phyloP scores from a whole-genome alignment of 306 rosid species.

The Medicago arabica region DNA sequence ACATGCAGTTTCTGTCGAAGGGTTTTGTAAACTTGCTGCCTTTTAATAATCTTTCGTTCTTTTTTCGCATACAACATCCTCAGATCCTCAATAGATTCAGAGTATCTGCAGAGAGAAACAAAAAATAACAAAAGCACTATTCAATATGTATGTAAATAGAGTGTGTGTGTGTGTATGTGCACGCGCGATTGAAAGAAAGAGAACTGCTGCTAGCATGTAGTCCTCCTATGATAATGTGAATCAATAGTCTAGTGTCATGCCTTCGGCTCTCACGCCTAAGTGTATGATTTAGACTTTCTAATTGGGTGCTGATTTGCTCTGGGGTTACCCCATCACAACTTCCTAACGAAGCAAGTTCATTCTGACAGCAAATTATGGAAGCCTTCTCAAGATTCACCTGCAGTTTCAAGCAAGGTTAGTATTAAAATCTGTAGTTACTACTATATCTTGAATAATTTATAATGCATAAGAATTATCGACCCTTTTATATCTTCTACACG shows the following conservation, averaged over 20 bases:
- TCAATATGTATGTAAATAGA: not conserved
- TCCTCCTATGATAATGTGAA: slow-evolving; percentile 17
- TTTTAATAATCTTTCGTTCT: slow-evolving; percentile 64
- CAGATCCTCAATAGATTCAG: slow-evolving; percentile 85
- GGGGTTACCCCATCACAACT: slow-evolving; percentile 73
- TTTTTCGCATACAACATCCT: slow-evolving; percentile 69
- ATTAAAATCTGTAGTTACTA: slow-evolving; percentile 33
- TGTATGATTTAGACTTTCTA: slow-evolving; percentile 63
- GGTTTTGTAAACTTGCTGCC: slow-evolving; percentile 64
- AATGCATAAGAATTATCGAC: not conserved
- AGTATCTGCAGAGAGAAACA: slow-evolving; percentile 52
- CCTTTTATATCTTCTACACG: not conserved
- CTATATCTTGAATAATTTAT: not conserved
- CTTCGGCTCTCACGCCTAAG: slow-evolving; percentile 72
- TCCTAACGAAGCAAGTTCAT: slow-evolving; percentile 67
- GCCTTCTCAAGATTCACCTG: slow-evolving; percentile 77
- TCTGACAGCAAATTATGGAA: slow-evolving; percentile 73
- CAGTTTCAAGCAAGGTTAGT: slow-evolving; percentile 47
- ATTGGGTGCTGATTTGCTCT: slow-evolving; percentile 73
- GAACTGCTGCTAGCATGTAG: slow-evolving; percentile 34
- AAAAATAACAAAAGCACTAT: slow-evolving; percentile 16
- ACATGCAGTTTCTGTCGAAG: slow-evolving; percentile 62
- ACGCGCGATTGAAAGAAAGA: not conserved
- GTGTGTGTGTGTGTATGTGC: not conserved
- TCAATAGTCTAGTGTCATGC: slow-evolving; percentile 43